phyloP scores from a whole-genome alignment of 2,329 filamentous ascomycete species.

The Aspergillus pseudoterreus region DNA sequence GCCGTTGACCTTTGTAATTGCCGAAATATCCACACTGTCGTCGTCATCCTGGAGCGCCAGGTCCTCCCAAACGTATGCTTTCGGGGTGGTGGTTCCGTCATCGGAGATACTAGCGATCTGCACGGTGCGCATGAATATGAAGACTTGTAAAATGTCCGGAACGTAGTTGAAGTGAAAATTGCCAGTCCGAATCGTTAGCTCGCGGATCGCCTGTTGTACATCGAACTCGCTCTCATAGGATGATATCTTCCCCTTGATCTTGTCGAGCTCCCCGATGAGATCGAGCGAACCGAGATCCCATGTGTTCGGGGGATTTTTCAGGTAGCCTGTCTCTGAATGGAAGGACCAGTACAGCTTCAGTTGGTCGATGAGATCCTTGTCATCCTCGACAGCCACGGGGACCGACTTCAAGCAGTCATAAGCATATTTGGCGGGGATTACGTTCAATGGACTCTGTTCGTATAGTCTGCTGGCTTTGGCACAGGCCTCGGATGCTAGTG shows the following conservation, averaged over 20 bases:
- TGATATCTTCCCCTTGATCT: slow-evolving; percentile 7
- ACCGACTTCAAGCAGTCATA: slow-evolving; percentile 19
- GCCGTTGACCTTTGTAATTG: slow-evolving; percentile 28
- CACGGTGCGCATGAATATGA: slow-evolving; percentile 4
- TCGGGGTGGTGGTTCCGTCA: slow-evolving; percentile 3
- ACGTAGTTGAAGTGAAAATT: slow-evolving; percentile 9
- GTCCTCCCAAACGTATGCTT: slow-evolving; percentile 12
- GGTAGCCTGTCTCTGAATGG: slow-evolving; percentile 21
- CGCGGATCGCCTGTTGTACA: slow-evolving; percentile 7
- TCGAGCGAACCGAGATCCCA: slow-evolving; percentile 8
- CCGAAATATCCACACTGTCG: slow-evolving; percentile 14
- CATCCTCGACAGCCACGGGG: slow-evolving; percentile 17
- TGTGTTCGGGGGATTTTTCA: slow-evolving; percentile 10
- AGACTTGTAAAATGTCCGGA: slow-evolving; percentile 8
- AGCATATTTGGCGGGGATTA: slow-evolving; percentile 13
- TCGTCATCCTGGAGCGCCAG: slow-evolving; percentile 7
- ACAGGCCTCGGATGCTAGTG: slow-evolving; percentile 1
- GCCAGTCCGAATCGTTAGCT: slow-evolving; percentile 6
- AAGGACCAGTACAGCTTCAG: slow-evolving; percentile 18
- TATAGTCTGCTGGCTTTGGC: slow-evolving; percentile 8
- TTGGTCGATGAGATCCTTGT: slow-evolving; percentile 18
- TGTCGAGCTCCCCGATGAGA: slow-evolving; percentile 9
- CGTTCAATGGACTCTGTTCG: background rate
- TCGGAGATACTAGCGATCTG: slow-evolving; percentile 6
- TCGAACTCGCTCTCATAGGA: slow-evolving; percentile 11